Evolutionary conservation across 2,329 filamentous ascomycete species (phyloP).

Genomic region (Colletotrichum costaricense): DNA sequence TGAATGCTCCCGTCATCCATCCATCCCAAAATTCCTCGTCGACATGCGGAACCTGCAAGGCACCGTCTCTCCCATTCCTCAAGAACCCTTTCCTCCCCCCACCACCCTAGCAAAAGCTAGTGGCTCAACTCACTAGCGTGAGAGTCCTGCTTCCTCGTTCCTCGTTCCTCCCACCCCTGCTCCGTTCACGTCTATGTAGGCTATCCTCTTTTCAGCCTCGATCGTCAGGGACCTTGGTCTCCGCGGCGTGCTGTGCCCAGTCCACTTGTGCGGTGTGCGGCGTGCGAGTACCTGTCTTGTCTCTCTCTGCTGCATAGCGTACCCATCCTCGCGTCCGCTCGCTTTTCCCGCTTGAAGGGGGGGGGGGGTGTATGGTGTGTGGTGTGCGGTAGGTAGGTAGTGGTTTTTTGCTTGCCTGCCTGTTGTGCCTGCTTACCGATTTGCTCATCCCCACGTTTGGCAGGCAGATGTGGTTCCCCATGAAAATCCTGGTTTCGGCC

Average conservation of each 20-base stretch:
- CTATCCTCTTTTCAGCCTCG: constrained; percentile 31
- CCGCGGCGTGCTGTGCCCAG: constrained; percentile 21
- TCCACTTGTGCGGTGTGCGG: constrained; percentile 12
- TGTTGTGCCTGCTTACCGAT: constrained; percentile 1
- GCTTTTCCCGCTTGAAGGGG: background rate
- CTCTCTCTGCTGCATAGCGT: constrained; percentile 18
- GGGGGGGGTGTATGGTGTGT: background rate
- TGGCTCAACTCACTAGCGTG: constrained; percentile 10
- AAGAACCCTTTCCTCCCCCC: background rate
- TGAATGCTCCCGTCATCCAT: background rate
- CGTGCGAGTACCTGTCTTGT: constrained; percentile 26
- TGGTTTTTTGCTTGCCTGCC: background rate
- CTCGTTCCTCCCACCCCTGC: background rate
- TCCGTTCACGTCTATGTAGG: constrained; percentile 1
- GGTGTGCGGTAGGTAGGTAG: too few relatives aligned
- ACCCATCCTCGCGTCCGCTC: background rate
- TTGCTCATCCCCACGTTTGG: constrained; percentile 34
- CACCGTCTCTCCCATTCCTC: constrained; percentile 16
- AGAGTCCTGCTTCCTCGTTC: background rate
- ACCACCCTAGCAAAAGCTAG: background rate
- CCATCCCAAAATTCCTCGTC: constrained; percentile 4
- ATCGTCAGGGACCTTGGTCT: constrained; percentile 35
- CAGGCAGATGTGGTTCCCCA: constrained; percentile 22
- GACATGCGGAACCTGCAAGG: constrained; percentile 4
- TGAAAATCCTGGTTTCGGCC: constrained; percentile 26